These are phyloP conservation scores for Pulveroboletus sp. DNA, from an alignment of 768 basidiomycete species.

Conservation along the genomic window DNA sequence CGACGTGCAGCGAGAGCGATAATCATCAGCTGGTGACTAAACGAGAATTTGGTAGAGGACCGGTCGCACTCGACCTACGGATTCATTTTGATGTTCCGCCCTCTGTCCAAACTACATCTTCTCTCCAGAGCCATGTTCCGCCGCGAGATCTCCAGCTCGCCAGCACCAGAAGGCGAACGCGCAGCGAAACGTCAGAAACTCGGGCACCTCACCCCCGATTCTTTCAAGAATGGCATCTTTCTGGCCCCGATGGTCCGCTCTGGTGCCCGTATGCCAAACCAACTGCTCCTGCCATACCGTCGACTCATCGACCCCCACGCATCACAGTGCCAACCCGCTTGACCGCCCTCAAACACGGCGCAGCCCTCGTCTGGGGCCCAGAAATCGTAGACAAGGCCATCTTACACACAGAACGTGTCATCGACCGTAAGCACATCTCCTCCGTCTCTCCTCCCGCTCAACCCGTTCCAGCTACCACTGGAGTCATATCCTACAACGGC, in stretches of 20 bases:
- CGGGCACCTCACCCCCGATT: constrained; percentile 58
- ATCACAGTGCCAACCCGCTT: constrained; percentile 75
- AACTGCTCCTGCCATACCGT: neutral
- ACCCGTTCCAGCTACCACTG: constrained; percentile 61
- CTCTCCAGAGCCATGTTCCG: constrained; percentile 37
- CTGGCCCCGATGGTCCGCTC: constrained; percentile 99
- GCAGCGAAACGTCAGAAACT: constrained; percentile 50
- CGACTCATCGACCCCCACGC: constrained; percentile 11
- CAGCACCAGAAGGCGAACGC: constrained; percentile 28
- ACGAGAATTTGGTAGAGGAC: too few relatives aligned
- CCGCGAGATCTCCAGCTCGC: constrained; percentile 40
- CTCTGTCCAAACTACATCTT: neutral
- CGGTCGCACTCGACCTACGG: too few relatives aligned
- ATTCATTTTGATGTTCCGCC: neutral
- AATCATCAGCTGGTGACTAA: too few relatives aligned
- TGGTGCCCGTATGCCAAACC: constrained; percentile 64
- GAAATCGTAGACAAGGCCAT: constrained; percentile 97
- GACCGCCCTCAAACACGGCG: constrained; percentile 87
- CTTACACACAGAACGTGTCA: constrained; percentile 72
- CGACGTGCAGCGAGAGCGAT: neutral
- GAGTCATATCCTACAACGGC: constrained; percentile 83
- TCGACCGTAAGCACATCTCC: constrained; percentile 65
- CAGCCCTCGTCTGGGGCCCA: constrained; percentile 92
- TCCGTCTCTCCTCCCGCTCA: neutral
- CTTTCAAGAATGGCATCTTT: constrained; percentile 86